Evolutionary conservation across 2,329 filamentous ascomycete genomes (phyloP), one percentile per base, ranked within the genome.

Genomic region (Fusarium miscanthi): DNA sequence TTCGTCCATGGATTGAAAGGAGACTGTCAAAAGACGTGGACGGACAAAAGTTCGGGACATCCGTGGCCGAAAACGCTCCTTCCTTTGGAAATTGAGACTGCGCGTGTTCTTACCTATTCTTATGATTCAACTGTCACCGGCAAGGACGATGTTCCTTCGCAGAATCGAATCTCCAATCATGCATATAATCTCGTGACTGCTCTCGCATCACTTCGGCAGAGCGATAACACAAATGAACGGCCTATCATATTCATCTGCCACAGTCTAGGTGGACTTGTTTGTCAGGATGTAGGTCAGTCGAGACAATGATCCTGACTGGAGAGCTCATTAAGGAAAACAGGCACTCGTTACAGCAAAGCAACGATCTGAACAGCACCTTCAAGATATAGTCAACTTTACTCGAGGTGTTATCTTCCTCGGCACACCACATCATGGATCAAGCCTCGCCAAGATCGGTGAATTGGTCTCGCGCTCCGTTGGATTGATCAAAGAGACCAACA

Each of bases 211-310:
- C 56, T 59, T 31, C 52, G 73, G 23, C 60, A 75, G 14, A 21
- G 17, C 3, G 67, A 66, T 3, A 37, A 59, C 5, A 67, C 73
- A 31, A 52, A 58, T 16, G 42, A 46, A 1, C 41, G 73, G 0
- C 70, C 73, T 1, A 74, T 75, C 2, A 62, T 75, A 4, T 75
- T 75, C 13, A 16, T 75, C 30, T 74, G 70, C 2, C 73, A 75
- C 14, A 68, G 72, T 23, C 43, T 74, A 2, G 72, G 72, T 0
- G 72, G 72, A 12, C 38, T 74, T 7, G 67, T 75, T 35, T 75
- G 67, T 10, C 63, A 75, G 46, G 73, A 75, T 63, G 73, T 74
- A 65, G 30, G 27, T n/a, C 6, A 13, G 3, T 2, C 2, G 40
- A 13, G 13, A 3, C 21, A 13, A n/a, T 3, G 14, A 8, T 30